Base-by-base conservation (phyloP, 768 basidiomycete genomes). In the Holtermannia corniformis region DNA sequence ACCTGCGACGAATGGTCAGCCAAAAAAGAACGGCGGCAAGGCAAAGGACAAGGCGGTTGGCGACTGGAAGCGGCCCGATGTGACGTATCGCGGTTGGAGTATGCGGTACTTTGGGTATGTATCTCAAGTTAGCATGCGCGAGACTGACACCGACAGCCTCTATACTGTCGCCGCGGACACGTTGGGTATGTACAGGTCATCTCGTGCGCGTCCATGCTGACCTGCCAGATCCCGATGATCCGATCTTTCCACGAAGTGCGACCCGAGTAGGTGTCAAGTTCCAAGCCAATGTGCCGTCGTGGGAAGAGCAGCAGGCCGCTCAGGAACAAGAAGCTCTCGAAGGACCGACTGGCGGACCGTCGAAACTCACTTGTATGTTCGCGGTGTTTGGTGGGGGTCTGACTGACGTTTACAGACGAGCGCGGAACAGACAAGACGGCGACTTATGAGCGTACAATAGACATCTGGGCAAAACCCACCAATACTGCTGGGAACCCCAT, bases 71-170 rank as follows among this genome's bases (percentile, higher is more conserved):
- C 55, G 67, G 50, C 63, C 63, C 19, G 70, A 72, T 50, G 60
- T 63, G 2, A 60, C 52, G 0, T 68, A 65, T 51, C 54, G 69
- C 44, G 72, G 72, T 10, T 73, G 71, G 71, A 70, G 68, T 42
- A 95, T 92, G 75, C 79, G 95, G 52, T 99, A 99, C 75, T 97
- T 97, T 72, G 91, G 91, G 91, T 91, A 71, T 73, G 85, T 73
- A n/a, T n/a, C n/a, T 20, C 37, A 14, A 25, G 25, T 41, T 4
- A 22, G 21, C 3, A 20, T 50, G 27, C 45, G n/a, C 10, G 13
- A 27, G 19, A 19, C 41, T 20, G 25, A 51, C 11, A 5, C 22
- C 3, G n/a, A 26, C 70, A 93, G 90, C 23, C 81, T 84, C 74
- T 85, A 91, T 73, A 95, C 89, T 3, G 80, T 87, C 47, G 89